These are phyloP conservation scores for Monosporozyma servazzii DNA, from an alignment of 805 yeast species.

Conservation along the genomic window DNA sequence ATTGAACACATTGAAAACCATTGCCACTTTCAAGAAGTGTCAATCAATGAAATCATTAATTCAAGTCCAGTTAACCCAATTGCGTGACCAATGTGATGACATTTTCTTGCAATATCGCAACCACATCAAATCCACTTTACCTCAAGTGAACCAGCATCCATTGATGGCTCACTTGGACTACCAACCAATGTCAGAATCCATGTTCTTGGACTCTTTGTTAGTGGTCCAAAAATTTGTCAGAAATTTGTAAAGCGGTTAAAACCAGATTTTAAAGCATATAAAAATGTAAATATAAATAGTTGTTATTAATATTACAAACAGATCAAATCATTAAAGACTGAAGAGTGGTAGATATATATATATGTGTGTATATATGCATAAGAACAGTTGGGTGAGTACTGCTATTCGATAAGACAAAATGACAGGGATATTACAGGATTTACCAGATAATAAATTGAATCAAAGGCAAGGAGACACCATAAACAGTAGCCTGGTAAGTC, in stretches of 20 bases:
- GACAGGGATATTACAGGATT: background rate
- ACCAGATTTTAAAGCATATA: background rate
- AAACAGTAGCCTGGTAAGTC: background rate
- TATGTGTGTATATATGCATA: too few relatives aligned
- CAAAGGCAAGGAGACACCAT: background rate
- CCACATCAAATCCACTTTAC: background rate
- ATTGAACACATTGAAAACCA: conserved; percentile 22
- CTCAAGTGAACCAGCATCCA: background rate
- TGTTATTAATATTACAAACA: background rate
- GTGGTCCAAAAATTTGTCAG: conserved; percentile 1
- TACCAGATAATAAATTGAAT: background rate
- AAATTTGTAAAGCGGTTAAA: conserved; percentile 1
- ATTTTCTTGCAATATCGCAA: conserved; percentile 8
- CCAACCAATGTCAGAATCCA: background rate
- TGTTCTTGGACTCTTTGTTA: background rate
- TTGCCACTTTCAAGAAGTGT: conserved; percentile 22
- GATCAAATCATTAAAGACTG: background rate
- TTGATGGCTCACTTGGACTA: background rate
- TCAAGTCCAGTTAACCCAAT: conserved; percentile 10
- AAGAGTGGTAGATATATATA: background rate
- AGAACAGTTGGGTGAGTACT: background rate
- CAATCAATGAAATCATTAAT: conserved; percentile 13
- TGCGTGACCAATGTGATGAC: conserved; percentile 20
- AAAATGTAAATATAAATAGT: background rate
- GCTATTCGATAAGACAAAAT: background rate